Conservation (phyloP, 192 early-diverging fungal species). For the Backusella macrospora region DNA sequence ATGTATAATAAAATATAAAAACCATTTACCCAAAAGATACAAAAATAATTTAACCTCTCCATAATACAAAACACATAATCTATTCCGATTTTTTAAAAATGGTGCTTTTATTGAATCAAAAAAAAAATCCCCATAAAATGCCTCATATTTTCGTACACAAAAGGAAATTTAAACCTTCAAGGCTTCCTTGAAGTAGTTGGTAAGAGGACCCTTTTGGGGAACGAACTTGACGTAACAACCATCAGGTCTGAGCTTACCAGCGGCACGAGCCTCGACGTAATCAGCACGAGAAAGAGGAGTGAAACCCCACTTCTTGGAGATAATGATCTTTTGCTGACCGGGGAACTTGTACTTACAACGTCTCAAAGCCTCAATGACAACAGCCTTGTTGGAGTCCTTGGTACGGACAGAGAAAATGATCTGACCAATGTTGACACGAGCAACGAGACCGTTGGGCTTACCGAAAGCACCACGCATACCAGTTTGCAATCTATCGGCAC, state of each 20-base stretch:
- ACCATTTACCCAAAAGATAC: not conserved
- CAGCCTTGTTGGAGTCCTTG: constrained; percentile 91
- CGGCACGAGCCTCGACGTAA: constrained; percentile 77
- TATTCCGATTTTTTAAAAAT: constrained; percentile 6
- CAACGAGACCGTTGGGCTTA: constrained; percentile 93
- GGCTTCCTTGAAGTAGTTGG: constrained; percentile 33
- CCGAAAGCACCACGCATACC: constrained; percentile 99
- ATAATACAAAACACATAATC: not conserved
- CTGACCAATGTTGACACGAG: constrained; percentile 98
- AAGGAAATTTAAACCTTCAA: constrained; percentile 11
- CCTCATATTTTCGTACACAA: not conserved
- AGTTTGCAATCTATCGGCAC: constrained; percentile 98
- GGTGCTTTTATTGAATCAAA: not conserved
- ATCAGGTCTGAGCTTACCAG: constrained; percentile 85
- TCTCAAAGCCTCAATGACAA: constrained; percentile 87
- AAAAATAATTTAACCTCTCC: not conserved
- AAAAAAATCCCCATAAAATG: not conserved
- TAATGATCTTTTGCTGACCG: constrained; percentile 97
- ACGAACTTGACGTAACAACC: constrained; percentile 96
- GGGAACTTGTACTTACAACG: constrained; percentile 99
- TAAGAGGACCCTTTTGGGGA: constrained; percentile 78
- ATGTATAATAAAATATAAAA: not conserved
- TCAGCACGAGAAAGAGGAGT: constrained; percentile 95
- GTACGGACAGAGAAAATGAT: constrained; percentile 95
- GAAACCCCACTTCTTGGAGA: constrained; percentile 99